phyloP scores from a whole-genome alignment of 306 rosid species.

The Boehmeria nivea region DNA sequence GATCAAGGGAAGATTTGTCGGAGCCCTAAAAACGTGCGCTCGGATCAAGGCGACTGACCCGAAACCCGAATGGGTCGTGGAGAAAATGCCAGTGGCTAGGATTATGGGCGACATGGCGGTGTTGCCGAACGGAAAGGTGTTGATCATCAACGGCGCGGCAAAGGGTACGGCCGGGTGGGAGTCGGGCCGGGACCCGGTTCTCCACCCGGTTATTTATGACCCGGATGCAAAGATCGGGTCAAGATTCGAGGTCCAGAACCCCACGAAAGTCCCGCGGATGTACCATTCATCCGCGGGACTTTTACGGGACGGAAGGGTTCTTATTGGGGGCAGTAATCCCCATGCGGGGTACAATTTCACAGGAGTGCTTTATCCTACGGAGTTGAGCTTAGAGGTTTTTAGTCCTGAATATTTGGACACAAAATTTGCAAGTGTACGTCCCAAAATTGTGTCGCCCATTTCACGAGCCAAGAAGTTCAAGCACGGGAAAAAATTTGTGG shows the following conservation, averaged over 20 bases:
- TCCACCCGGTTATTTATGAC: conserved; percentile 42
- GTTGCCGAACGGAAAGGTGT: conserved; percentile 55
- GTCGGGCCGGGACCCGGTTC: conserved; percentile 30
- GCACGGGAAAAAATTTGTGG: not conserved
- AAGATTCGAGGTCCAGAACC: conserved; percentile 41
- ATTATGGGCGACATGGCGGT: conserved; percentile 63
- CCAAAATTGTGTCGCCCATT: conserved; percentile 17
- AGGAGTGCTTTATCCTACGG: conserved; percentile 33
- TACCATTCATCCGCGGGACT: conserved; percentile 59
- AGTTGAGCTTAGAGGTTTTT: conserved; percentile 39
- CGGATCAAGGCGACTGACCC: conserved; percentile 58
- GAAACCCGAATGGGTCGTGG: conserved; percentile 49
- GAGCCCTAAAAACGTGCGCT: conserved; percentile 25
- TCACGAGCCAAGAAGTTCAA: conserved; percentile 15
- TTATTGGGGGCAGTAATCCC: conserved; percentile 70
- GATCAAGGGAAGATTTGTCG: not conserved
- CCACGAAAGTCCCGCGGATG: conserved; percentile 36
- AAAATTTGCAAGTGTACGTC: conserved; percentile 16
- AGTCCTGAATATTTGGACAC: conserved; percentile 30
- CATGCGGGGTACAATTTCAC: conserved; percentile 35
- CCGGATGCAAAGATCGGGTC: conserved; percentile 26
- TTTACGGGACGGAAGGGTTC: conserved; percentile 60
- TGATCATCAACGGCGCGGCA: conserved; percentile 50
- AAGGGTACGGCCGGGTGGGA: conserved; percentile 56
- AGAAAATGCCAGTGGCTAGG: conserved; percentile 49